These are phyloP conservation scores for Trichosporon ovoides DNA, from an alignment of 1,284 basidiomycete species.

Conservation along the genomic window DNA sequence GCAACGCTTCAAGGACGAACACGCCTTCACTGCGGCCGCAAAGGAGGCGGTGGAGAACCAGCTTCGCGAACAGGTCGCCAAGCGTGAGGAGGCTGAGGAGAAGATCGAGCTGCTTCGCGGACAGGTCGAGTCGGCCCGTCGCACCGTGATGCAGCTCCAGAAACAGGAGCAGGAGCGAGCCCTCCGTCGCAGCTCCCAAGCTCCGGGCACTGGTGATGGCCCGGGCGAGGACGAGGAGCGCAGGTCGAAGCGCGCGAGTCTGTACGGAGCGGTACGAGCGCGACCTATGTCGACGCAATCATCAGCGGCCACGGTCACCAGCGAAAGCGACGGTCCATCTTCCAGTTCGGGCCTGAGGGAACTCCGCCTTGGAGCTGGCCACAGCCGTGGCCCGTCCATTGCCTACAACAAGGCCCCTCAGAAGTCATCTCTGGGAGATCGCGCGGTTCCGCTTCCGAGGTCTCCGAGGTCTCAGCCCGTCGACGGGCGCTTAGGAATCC, in stretches of 20 bases:
- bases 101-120: constrained; percentile 70
- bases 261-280: constrained; percentile 11
- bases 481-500: neutral
- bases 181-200: constrained; percentile 11
- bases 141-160: constrained; percentile 85
- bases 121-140: constrained; percentile 86
- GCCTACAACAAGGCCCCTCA: neutral
- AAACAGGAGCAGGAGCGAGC: constrained; percentile 55
- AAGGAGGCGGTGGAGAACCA: constrained; percentile 56
- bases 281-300: constrained; percentile 8
- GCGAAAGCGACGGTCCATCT: constrained; percentile 9
- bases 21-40: constrained; percentile 37
- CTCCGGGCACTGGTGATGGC: constrained; percentile 39
- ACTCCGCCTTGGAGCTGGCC: constrained; percentile 30
- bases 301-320: neutral
- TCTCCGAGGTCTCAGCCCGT: neutral
- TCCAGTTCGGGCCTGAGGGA: constrained; percentile 33
- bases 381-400: neutral
- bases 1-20: constrained; percentile 37
- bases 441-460: neutral
- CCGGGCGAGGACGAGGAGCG: neutral
- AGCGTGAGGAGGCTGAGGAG: constrained; percentile 65
- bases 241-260: constrained; percentile 14
- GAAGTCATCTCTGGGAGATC: neutral
- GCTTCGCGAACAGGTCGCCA: constrained; percentile 57